Evolutionary conservation across 257 asterid species (phyloP).

Genomic region (Rubia yunnanensis): DNA sequence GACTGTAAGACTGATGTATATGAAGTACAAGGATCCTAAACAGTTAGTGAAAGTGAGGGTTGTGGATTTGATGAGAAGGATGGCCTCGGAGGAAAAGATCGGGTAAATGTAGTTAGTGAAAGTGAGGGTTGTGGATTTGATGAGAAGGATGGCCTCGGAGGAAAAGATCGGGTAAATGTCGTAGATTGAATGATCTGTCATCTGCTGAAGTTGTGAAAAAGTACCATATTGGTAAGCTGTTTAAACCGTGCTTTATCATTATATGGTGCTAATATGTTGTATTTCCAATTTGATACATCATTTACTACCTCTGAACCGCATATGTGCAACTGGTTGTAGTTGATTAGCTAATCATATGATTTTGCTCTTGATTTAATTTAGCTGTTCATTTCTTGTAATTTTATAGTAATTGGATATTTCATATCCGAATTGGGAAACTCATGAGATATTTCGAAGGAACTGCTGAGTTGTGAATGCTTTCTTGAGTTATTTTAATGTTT

Average conservation of each 20-base stretch:
- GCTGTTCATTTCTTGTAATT: background rate
- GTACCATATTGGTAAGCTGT: conserved; percentile 37
- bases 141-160: conserved; percentile 42
- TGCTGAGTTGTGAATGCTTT: too few relatives aligned
- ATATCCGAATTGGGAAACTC: too few relatives aligned
- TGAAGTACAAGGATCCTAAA: conserved; percentile 48
- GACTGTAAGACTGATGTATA: conserved; percentile 7
- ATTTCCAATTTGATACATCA: too few relatives aligned
- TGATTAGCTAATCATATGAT: background rate
- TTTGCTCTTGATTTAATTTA: background rate
- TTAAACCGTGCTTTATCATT: background rate
- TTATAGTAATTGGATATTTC: too few relatives aligned
- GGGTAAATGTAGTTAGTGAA: conserved; percentile 26
- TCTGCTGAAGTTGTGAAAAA: conserved; percentile 42
- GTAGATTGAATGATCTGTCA: conserved; percentile 47
- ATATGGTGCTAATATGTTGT: background rate
- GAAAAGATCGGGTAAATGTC: conserved; percentile 67
- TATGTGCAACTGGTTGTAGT: too few relatives aligned
- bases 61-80: conserved; percentile 34
- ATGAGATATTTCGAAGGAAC: too few relatives aligned
- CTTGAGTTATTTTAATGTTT: too few relatives aligned
- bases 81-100: conserved; percentile 57
- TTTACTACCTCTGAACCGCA: too few relatives aligned
- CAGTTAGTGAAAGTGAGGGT: conserved; percentile 29
- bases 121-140: conserved; percentile 32